A percentile compares a stretch with the other conserved stretches of the same genome.
Evolutionary conservation across 495 filamentous ascomycete genomes (phyloP).

Genomic region (Hypoxylon lienhwacheense): DNA sequence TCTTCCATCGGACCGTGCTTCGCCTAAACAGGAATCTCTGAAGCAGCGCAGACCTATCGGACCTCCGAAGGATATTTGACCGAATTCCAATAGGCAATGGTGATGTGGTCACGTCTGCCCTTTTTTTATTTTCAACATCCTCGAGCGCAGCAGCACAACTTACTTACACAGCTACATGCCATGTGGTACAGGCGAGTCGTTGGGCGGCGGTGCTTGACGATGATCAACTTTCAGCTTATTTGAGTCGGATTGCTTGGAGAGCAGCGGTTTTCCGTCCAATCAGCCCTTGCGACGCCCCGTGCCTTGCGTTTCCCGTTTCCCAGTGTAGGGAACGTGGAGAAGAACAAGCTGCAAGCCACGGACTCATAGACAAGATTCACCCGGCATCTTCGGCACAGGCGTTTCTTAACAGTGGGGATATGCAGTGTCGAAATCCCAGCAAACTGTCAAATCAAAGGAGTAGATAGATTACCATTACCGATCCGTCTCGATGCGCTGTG

Average conservation of each 20-base stretch:
- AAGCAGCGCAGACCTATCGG: constrained; percentile 16
- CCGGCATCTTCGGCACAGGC: constrained; percentile 36
- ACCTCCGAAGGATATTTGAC: constrained; percentile 21
- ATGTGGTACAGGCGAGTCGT: not conserved
- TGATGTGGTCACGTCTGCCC: constrained; percentile 1
- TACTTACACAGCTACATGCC: too few species aligned
- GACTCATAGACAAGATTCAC: constrained; percentile 29
- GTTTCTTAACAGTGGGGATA: constrained; percentile 25
- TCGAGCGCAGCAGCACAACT: not conserved
- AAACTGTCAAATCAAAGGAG: constrained; percentile 17
- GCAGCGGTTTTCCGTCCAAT: constrained; percentile 17
- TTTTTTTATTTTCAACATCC: not conserved
- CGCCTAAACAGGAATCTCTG: constrained; percentile 24
- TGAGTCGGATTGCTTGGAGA: constrained; percentile 16
- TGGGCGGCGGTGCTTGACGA: constrained; percentile 9
- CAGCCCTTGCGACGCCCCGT: constrained; percentile 17
- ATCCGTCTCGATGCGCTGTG: constrained; percentile 23
- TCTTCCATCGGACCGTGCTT: constrained; percentile 12
- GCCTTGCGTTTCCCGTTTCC: constrained; percentile 11
- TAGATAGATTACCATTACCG: constrained; percentile 4
- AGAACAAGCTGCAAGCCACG: constrained; percentile 29
- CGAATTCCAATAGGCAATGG: constrained; percentile 2
- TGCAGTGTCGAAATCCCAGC: constrained; percentile 8
- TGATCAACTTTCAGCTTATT: constrained; percentile 30
- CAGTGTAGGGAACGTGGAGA: constrained; percentile 18